Evolutionary conservation across 805 yeast genomes (phyloP).

Genomic region (Candida morakotiae): DNA sequence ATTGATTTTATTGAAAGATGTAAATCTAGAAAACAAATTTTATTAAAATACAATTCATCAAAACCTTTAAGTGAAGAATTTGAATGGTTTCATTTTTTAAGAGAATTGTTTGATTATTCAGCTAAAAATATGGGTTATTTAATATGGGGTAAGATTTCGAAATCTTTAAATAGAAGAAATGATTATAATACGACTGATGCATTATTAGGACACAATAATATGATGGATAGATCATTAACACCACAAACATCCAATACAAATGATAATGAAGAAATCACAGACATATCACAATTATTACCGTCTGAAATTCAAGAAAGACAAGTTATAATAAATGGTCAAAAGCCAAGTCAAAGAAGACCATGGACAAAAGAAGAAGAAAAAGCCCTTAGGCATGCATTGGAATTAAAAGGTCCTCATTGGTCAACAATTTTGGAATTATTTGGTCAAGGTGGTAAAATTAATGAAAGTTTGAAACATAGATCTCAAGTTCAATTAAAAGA

Average conservation of each 20-base stretch:
- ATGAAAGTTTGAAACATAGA: slow-evolving; percentile 81
- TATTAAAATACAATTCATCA: slow-evolving; percentile 45
- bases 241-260: slow-evolving; percentile 4
- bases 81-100: slow-evolving; percentile 82
- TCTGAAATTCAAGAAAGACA: slow-evolving; percentile 43
- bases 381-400: slow-evolving; percentile 76
- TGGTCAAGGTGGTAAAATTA: slow-evolving; percentile 89
- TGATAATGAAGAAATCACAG: slow-evolving; percentile 1
- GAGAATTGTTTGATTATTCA: slow-evolving; percentile 74
- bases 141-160: slow-evolving; percentile 60
- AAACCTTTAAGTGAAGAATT: slow-evolving; percentile 63
- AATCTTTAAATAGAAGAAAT: slow-evolving; percentile 7
- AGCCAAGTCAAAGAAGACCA: slow-evolving; percentile 47
- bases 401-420: slow-evolving; percentile 90
- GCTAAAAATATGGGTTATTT: slow-evolving; percentile 68
- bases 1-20: slow-evolving; percentile 75
- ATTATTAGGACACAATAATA: slow-evolving; percentile 15
- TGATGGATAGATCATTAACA: slow-evolving; percentile 1
- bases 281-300: slow-evolving; percentile 26
- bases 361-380: slow-evolving; percentile 91
- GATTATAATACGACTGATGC: slow-evolving; percentile 14
- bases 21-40: slow-evolving; percentile 59
- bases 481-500: slow-evolving; percentile 92
- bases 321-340: slow-evolving; percentile 34
- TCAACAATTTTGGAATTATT: slow-evolving; percentile 81